phyloP scores from a whole-genome alignment of 495 filamentous ascomycete genomes.

The Jackrogersella minutella region DNA sequence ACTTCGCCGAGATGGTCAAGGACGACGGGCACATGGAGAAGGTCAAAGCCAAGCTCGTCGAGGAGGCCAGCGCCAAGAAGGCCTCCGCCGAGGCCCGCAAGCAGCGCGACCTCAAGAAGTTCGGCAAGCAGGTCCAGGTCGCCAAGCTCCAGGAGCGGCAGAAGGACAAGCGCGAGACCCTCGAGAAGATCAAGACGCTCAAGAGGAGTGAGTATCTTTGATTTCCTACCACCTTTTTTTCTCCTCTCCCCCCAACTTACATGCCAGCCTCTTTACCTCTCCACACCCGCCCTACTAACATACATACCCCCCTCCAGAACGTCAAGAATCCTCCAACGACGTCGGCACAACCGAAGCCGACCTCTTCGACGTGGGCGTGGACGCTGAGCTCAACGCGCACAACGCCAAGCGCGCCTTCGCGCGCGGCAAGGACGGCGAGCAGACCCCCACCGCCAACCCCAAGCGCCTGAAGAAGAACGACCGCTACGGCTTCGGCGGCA shows the following conservation, averaged over 20 bases:
- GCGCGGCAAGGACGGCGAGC: conserved; percentile 47
- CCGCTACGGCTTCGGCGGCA: conserved; percentile 94
- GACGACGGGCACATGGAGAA: conserved; percentile 97
- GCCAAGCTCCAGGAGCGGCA: conserved; percentile 92
- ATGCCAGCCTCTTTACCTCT: neutral
- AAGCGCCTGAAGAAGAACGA: conserved; percentile 93
- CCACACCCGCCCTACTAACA: conserved; percentile 14
- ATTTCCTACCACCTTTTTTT: conserved; percentile 18
- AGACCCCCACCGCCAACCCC: conserved; percentile 54
- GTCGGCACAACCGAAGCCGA: conserved; percentile 76
- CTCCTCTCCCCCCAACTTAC: neutral
- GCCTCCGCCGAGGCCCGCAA: conserved; percentile 88
- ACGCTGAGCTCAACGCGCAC: conserved; percentile 68
- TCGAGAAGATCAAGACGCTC: conserved; percentile 91
- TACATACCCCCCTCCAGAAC: conserved; percentile 69
- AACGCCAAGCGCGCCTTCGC: conserved; percentile 55
- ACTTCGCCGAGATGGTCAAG: conserved; percentile 99
- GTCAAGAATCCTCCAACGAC: conserved; percentile 73
- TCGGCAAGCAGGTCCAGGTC: conserved; percentile 97
- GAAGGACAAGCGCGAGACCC: conserved; percentile 86
- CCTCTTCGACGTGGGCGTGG: conserved; percentile 93
- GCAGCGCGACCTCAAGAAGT: conserved; percentile 96
- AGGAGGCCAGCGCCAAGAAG: conserved; percentile 91
- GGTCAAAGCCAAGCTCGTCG: conserved; percentile 91
- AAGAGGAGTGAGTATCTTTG: conserved; percentile 88